Percentiles rank a stretch among this genome's conserved stretches.
Conservation (phyloP, 257 asterid species). For the Schizonepeta tenuifolia region DNA sequence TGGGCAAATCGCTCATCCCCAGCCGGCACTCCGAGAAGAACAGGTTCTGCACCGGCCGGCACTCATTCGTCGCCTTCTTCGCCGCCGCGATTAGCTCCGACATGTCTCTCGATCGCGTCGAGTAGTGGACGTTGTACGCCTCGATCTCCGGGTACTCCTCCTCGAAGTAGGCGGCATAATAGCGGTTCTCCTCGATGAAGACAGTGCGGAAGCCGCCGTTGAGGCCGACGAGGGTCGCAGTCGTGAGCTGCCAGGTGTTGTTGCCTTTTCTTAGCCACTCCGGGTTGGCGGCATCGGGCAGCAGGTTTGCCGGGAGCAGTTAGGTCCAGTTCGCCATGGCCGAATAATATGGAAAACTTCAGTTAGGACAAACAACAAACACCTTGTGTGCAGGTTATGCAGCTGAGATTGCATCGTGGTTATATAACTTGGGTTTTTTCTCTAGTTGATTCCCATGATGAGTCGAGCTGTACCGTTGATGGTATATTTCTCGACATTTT, state of each 20-base stretch:
- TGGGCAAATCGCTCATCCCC: no score
- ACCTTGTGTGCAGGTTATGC: constrained; percentile 1
- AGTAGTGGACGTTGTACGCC: no score
- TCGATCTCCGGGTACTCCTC: no score
- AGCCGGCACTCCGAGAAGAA: no score
- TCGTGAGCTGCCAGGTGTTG: constrained; percentile 2
- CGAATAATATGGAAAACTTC: neutral
- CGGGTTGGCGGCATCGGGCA: constrained; percentile 5
- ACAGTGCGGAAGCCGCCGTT: no score
- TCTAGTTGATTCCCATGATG: neutral
- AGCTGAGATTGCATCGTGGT: neutral
- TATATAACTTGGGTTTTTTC: neutral
- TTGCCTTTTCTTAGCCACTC: neutral
- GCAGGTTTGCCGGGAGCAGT: constrained; percentile 1
- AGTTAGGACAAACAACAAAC: neutral
- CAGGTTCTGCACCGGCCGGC: no score
- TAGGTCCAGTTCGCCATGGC: neutral
- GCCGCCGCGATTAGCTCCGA: no score
- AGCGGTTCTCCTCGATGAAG: no score
- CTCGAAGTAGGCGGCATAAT: no score
- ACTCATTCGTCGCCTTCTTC: no score
- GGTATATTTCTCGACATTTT: neutral
- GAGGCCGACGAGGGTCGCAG: constrained; percentile 13
- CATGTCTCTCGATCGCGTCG: no score
- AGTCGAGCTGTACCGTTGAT: neutral